Conservation (phyloP, 2,329 filamentous ascomycete species). For the Myriosclerotinia duriaeana region DNA sequence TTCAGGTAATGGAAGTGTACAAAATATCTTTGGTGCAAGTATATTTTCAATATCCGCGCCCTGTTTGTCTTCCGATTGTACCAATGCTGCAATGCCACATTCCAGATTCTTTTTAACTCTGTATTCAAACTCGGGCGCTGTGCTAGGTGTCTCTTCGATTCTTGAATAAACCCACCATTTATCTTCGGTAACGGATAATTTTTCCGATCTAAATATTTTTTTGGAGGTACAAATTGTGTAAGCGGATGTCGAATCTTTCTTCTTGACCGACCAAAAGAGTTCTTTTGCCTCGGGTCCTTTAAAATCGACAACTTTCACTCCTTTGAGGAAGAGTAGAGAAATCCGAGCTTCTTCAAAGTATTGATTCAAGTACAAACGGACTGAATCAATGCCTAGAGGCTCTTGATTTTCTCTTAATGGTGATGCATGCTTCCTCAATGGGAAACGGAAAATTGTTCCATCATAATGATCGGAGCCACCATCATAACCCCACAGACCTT, state of each 20-base stretch:
- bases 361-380: slow-evolving; percentile 22
- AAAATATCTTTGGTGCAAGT: slow-evolving; percentile 29
- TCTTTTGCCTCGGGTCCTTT: slow-evolving; percentile 23
- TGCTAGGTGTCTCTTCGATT: slow-evolving; percentile 25
- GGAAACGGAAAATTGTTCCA: slow-evolving; percentile 38
- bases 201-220: slow-evolving; percentile 9
- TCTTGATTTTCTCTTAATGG: neutral
- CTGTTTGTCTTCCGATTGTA: slow-evolving; percentile 19
- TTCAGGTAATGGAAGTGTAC: slow-evolving; percentile 31
- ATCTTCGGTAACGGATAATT: slow-evolving; percentile 25
- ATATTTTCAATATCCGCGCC: neutral
- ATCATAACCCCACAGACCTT: slow-evolving; percentile 34
- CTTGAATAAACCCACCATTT: slow-evolving; percentile 31
- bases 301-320: slow-evolving; percentile 32
- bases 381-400: slow-evolving; percentile 2
- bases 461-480: slow-evolving; percentile 29
- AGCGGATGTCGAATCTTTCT: slow-evolving; percentile 9
- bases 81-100: slow-evolving; percentile 32
- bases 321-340: slow-evolving; percentile 35
- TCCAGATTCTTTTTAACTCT: slow-evolving; percentile 32
- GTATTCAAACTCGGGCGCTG: slow-evolving; percentile 19
- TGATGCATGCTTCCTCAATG: slow-evolving; percentile 27
- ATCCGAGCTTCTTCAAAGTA: slow-evolving; percentile 36
- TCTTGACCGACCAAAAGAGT: slow-evolving; percentile 30
- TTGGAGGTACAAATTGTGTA: slow-evolving; percentile 23